Base-by-base conservation (phyloP, 306 rosid genomes). In the Vigna mungo region DNA sequence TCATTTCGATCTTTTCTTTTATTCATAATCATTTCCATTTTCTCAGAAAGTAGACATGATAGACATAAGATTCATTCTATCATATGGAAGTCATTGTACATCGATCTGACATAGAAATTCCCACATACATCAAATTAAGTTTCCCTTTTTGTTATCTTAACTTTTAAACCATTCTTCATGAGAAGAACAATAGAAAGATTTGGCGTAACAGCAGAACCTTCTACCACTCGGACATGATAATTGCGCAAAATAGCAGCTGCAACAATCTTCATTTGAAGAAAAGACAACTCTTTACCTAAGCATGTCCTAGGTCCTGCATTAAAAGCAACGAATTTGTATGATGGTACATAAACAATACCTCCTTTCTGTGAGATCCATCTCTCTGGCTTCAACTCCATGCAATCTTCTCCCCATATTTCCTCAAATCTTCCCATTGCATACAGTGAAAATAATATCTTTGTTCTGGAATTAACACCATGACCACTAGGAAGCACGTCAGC, bases 221-320 rank as follows among this genome's bases (percentile, higher is more conserved):
- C 72, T n/a, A 77, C 69, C 21, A 81, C 56, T 20, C 82, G 63
- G 13, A 90, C 12, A 34, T 44, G 13, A 51, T 68, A 90, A 11
- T 78, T 86, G 49, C 43, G 20, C 25, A 84, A 21, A 20, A 88
- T 8, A 13, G 87, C 20, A 30, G 43, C 60, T 4, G 84, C 81
- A 4, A 86, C 65, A 9, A 88, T 79, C 77, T 90, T 90, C 66
- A 86, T 7, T 56, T 88, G 88, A 67, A 74, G 62, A 7, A 86
- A 84, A 3, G 85, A 79, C 46, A 76, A 58, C 0, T 86, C 84
- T 25, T 85, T 90, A 0, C 95, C 95, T 60, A 86, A 67, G 18
- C 89, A 90, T 53, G 86, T 84, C 64, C 90, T 84, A 0, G 90
- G 90, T 1, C 94, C 94, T 0, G 90, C 83, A 65, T 88, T 88